These are phyloP conservation scores for Thozetella sp. DNA, from an alignment of 495 filamentous ascomycete species.

Conservation along the genomic window DNA sequence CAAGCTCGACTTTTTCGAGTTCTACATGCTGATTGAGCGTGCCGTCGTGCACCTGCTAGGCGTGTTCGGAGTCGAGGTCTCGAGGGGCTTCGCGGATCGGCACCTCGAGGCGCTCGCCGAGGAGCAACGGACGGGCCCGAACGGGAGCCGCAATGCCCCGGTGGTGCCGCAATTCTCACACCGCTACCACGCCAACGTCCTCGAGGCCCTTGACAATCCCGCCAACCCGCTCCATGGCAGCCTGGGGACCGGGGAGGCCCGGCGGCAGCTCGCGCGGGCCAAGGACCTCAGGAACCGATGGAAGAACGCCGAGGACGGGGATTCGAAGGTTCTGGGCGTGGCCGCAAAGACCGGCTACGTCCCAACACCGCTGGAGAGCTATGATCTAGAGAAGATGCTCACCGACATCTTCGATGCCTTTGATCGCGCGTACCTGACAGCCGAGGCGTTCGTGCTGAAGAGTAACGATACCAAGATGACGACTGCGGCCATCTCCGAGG, in stretches of 20 bases:
- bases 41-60: conserved; percentile 62
- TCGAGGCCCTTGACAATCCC: conserved; percentile 51
- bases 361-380: conserved; percentile 46
- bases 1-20: conserved; percentile 73
- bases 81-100: conserved; percentile 10
- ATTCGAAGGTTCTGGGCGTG: conserved; percentile 29
- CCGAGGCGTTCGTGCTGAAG: conserved; percentile 21
- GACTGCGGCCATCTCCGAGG: conserved; percentile 33
- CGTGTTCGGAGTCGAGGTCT: conserved; percentile 54
- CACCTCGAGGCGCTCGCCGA: conserved; percentile 5
- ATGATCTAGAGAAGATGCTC: conserved; percentile 59
- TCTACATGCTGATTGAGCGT: conserved; percentile 67
- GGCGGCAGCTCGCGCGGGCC: conserved; percentile 51
- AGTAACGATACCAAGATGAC: conserved; percentile 28
- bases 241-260: conserved; percentile 49
- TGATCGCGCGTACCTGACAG: conserved; percentile 30
- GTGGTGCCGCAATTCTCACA: conserved; percentile 28
- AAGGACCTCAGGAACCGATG: conserved; percentile 70
- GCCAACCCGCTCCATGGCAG: conserved; percentile 50
- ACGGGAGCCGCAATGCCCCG: conserved; percentile 10
- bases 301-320: conserved; percentile 61
- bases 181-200: conserved; percentile 66
- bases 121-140: background rate
- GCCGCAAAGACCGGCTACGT: conserved; percentile 27
- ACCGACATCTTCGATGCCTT: conserved; percentile 39